Evolutionary conservation across 1,284 basidiomycete genomes (phyloP), one percentile per base, ranked within the genome.

Genomic region (Cutaneotrichosporon sp.): DNA sequence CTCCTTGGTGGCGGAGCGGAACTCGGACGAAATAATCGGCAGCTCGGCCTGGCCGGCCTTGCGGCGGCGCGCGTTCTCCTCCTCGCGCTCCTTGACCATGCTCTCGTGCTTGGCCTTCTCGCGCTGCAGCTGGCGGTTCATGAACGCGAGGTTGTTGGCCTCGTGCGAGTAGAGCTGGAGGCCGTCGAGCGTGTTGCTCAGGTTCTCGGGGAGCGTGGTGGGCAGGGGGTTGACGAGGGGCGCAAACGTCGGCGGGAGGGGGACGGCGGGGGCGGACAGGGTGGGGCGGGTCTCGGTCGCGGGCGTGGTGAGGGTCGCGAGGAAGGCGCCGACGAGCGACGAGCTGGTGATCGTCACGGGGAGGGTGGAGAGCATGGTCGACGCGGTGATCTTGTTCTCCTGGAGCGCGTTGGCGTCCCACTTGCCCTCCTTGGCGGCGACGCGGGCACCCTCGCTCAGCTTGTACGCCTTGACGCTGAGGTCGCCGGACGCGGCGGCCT

Each of bases 101-200:
- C 83, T 82, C 65, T 99, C 95, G 63, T 93, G 91, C 65, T 87
- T 87, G 43, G 85, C 82, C 75, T 89, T 89, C 80, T 98, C 95
- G 51, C 95, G 86, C 25, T 88, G 89, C 71, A 97, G 93, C 79
- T 97, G 94, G 62, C 95, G 88, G 52, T 86, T 84, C 73, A 95
- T 84, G 84, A 95, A 99, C 54, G 91, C 93, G 61, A 97, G 86
- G 78, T 97, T 97, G 66, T 92, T 90, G 74, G 93, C 89, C 79
- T 97, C 94, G 61, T 90, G 91, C 69, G 88, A 87, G 83, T 93
- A 92, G 63, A 83, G 86, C 77, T 95, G 92, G 66, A 97, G 83
- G 0, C 88, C 86, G 72, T 95, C 90, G 66, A 91, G 86, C 50
- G 95, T 87, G 76, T 89, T 86, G 80, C 91, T 89, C 67, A 95